Evolutionary conservation across 2,329 filamentous ascomycete genomes (phyloP), one percentile per base, ranked within the genome.

Genomic region (Neophaeococcomyces aloes): DNA sequence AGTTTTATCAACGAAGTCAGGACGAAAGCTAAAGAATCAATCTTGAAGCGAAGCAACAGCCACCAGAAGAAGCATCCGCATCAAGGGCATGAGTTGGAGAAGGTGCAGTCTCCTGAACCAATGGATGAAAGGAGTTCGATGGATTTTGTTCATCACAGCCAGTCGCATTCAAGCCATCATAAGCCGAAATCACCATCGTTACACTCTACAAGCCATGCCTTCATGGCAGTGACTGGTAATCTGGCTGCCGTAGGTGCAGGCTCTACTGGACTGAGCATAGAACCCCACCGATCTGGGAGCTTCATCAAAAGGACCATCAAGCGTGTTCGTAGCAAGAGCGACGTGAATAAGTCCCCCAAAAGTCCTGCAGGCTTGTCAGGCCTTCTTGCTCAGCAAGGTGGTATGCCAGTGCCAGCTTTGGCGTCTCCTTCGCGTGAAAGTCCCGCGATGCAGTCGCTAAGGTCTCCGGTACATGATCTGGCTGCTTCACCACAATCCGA

Each of bases 201-300:
- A n/a, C n/a, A n/a, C 36, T 63, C 62, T 39, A 65, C 63, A 3
- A 56, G 61, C 6, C 56, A 58, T 47, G 65, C 65, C n/a, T 52
- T 69, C 23, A 57, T 66, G 33, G 65, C 64, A 3, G 66, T 69
- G 55, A 61, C 65, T n/a, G 62, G 63, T 11, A 63, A 66, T 47
- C 64, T 69, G 48, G 61, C 65, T 7, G 64, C 66, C 8, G 59
- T 70, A 43, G 67, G 65, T 21, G 61, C 62, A 32, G 77, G 70
- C 48, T 74, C 75, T 29, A 82, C 81, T 4, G 68, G 83, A 46
- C 75, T 75, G 53, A 71, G 68, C 34, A 67, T 70, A 7, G 63
- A 71, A 8, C 61, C 70, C 2, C 59, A 61, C 25, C 61, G 48
- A 42, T 52, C 23, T 25, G 14, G 29, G n/a, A 14, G 17, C 25